Base-by-base conservation (phyloP, 1,284 basidiomycete genomes). In the Trametes polyzona region DNA sequence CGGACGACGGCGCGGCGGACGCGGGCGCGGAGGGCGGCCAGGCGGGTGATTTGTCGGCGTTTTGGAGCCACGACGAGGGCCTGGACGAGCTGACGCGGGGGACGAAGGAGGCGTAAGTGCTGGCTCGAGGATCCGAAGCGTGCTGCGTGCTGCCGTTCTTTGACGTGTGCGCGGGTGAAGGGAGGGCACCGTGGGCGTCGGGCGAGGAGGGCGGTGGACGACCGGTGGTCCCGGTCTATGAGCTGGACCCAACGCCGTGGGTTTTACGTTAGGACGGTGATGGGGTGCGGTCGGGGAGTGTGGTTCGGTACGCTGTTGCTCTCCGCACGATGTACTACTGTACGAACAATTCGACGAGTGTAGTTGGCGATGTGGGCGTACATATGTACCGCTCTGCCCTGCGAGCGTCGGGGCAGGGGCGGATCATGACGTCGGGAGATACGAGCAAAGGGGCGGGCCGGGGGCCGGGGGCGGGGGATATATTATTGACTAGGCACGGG, bases 61-160 rank as follows among this genome's bases (percentile, higher is more conserved):
- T 89, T 64, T 90, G 87, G 87, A 75, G 76, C 40, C 74, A 81
- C 56, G 87, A 90, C 66, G 87, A 89, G 63, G 87, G 87, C 3
- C 59, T 83, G 47, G 83, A 86, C 43, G 87, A 89, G 73, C 84
- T 88, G 63, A 74, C 74, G 60, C 80, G 81, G 67, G 76, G 80
- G n/a, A 77, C 80, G 51, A 88, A 88, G 71, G 84, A 87, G 61
- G 78, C 76, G 21, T 83, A 60, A 63, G 30, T 33, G 21, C 27
- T 29, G 32, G 27, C 33, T 27, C n/a, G n/a, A n/a, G n/a, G n/a
- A n/a, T n/a, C n/a, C n/a, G 46, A 36, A 36, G 33, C 5, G 47
- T n/a, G n/a, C n/a, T n/a, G n/a, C n/a, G 17, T 19, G 39, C 3
- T 19, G 39, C 19, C 6, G 35, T 12, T 5, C 12, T 32, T 17